Conservation (phyloP, 257 asterid genomes). For the Penstemon eatonii region DNA sequence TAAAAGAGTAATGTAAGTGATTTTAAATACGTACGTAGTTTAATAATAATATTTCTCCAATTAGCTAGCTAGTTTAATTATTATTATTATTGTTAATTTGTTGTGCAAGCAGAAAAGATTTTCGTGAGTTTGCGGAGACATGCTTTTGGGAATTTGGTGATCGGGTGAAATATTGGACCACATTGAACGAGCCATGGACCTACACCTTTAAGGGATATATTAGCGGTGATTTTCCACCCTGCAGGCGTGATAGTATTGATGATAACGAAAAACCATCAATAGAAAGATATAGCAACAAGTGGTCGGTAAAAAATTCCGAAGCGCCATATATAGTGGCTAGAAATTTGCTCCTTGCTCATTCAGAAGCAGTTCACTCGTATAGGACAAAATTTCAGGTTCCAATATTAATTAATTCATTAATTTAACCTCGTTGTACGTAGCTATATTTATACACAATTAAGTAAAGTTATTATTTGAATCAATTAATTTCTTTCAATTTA, state of each 20-base stretch:
- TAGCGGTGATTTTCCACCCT: too few species aligned
- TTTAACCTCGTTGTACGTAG: too few species aligned
- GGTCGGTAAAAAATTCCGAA: conserved; percentile 23
- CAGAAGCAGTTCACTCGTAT: conserved; percentile 42
- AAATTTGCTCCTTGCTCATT: conserved; percentile 47
- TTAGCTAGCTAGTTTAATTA: neutral
- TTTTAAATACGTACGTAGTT: too few species aligned
- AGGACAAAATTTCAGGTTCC: conserved; percentile 40
- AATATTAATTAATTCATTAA: too few species aligned
- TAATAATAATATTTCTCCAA: too few species aligned
- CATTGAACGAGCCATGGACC: conserved; percentile 45
- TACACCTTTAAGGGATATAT: conserved; percentile 7
- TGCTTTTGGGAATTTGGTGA: conserved; percentile 46
- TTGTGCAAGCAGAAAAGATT: conserved; percentile 27
- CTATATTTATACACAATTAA: too few species aligned
- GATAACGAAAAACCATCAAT: neutral
- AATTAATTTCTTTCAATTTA: too few species aligned
- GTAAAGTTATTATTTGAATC: too few species aligned
- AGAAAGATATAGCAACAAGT: neutral
- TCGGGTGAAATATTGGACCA: conserved; percentile 39
- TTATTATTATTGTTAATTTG: too few species aligned
- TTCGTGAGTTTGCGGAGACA: conserved; percentile 34
- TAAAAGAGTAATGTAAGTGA: conserved; percentile 10
- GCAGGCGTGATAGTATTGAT: too few species aligned
- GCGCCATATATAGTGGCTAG: conserved; percentile 54